Evolutionary conservation across 129 eudicot genomes (phyloP), one percentile per base, ranked within the genome.

Genomic region (Chrysanthemum lavandulifolium): DNA sequence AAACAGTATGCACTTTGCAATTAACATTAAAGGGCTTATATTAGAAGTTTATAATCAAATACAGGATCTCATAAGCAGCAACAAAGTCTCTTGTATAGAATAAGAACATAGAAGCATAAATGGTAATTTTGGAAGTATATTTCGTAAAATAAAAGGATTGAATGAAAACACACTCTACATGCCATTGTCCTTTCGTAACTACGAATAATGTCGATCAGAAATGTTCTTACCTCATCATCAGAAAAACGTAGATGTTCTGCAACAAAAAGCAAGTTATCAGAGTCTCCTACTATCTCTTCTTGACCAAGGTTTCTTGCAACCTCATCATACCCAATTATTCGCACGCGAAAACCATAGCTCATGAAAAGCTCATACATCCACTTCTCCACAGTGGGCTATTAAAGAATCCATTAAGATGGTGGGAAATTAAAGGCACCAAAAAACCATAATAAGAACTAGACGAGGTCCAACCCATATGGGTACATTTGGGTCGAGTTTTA

Each of bases 231-330:
- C 96, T 95, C 96, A 74, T 85, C 89, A 74, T 95, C 99, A 62
- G 97, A 91, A 80, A 69, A 86, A 10, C 90, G 84, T 65, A 86
- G 79, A 67, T 95, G 99, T 77, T 95, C 89, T 14, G 97, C 99
- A 48, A 82, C 82, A 71, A 95, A 91, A 52, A 95, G 86, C 49
- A 86, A 18, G 69, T 36, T 75, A 31, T 69, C 62, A 13, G 70
- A 43, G 74, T 70, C 85, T 68, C 65, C 86, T 47, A 36, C 29
- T 7, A 65, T 48, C 6, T 60, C 55, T 64, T 83, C 80, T 73
- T 68, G 75, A 52, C 84, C 84, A 59, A 82, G 72, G 51, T 65
- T 84, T 64, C 74, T 68, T 10, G 96, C 94, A 65, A 88, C 85
- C 45, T 83, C 90, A 61, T 85, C 86, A 51, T 86, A 82, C 8